Conservation (phyloP, 352 stramenopile species). For the Globisporangium recalcitrans region DNA sequence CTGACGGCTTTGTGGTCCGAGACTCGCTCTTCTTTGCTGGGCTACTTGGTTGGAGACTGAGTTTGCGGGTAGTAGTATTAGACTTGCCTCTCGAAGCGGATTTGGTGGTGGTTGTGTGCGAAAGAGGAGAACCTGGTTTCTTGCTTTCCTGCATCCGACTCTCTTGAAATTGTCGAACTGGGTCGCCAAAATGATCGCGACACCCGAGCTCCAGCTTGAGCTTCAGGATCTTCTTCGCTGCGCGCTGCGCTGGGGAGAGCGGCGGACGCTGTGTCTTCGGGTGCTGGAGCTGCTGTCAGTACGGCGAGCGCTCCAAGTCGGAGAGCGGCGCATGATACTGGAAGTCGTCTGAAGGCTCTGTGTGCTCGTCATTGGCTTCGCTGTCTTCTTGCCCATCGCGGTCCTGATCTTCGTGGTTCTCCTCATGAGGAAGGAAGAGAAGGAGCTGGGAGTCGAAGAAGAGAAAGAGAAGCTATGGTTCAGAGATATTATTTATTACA, state of each 20-base stretch:
- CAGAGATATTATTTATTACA: no score
- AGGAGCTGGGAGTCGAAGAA: no score
- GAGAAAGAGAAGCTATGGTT: no score
- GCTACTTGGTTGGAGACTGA: neutral
- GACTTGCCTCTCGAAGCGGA: no score
- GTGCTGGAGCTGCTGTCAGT: constrained; percentile 23
- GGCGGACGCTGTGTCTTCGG: constrained; percentile 16
- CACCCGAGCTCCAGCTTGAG: constrained; percentile 34
- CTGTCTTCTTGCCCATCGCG: no score
- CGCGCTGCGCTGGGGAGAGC: constrained; percentile 43
- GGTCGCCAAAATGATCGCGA: neutral
- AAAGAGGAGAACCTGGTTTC: neutral
- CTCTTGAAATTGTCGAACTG: neutral
- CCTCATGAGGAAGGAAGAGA: no score
- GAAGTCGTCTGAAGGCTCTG: neutral
- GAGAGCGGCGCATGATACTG: neutral
- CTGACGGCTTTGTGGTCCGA: neutral
- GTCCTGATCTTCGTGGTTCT: neutral
- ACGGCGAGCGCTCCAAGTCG: constrained; percentile 27
- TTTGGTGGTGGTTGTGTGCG: neutral
- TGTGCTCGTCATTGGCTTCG: neutral
- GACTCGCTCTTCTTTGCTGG: neutral
- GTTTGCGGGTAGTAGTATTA: neutral
- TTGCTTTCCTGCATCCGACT: neutral
- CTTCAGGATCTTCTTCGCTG: constrained; percentile 47